Conservation (phyloP, 2,329 filamentous ascomycete species). For the Aureobasidium sp. region DNA sequence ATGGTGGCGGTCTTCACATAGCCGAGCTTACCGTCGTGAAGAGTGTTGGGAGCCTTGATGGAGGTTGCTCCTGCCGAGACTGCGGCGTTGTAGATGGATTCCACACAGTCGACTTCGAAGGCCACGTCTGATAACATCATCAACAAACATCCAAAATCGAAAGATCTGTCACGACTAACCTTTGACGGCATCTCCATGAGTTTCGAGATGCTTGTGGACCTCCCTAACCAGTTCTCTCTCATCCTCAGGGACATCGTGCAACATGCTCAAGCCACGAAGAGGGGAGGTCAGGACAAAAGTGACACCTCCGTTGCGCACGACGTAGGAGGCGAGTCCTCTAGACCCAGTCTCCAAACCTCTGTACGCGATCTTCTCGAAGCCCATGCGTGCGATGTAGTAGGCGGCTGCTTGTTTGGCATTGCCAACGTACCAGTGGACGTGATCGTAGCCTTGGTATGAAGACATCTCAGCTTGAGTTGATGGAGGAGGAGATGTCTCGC, state of each 20-base stretch:
- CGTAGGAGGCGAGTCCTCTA: slow-evolving; percentile 83
- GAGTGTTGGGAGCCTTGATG: slow-evolving; percentile 65
- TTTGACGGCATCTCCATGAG: slow-evolving; percentile 94
- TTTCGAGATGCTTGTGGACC: slow-evolving; percentile 85
- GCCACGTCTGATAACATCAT: slow-evolving; percentile 70
- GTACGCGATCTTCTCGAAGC: slow-evolving; percentile 86
- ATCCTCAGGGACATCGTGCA: slow-evolving; percentile 42
- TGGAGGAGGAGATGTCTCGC: slow-evolving; percentile 3
- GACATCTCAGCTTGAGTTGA: slow-evolving; percentile 19
- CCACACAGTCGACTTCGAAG: slow-evolving; percentile 93
- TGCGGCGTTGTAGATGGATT: slow-evolving; percentile 80
- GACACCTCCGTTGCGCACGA: slow-evolving; percentile 79
- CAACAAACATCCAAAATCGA: neutral
- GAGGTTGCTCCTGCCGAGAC: slow-evolving; percentile 69
- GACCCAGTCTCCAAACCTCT: slow-evolving; percentile 89
- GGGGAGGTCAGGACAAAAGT: slow-evolving; percentile 89
- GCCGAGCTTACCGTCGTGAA: slow-evolving; percentile 70
- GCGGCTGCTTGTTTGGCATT: slow-evolving; percentile 96
- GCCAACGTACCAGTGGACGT: slow-evolving; percentile 96
- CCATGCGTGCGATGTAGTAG: slow-evolving; percentile 90
- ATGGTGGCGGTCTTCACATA: slow-evolving; percentile 81
- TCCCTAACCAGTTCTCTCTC: slow-evolving; percentile 74
- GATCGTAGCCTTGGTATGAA: slow-evolving; percentile 85
- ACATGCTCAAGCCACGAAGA: slow-evolving; percentile 57
- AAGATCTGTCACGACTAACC: slow-evolving; percentile 28